Base-by-base conservation (phyloP, 495 filamentous ascomycete species). In the Filosporella fistucella region DNA sequence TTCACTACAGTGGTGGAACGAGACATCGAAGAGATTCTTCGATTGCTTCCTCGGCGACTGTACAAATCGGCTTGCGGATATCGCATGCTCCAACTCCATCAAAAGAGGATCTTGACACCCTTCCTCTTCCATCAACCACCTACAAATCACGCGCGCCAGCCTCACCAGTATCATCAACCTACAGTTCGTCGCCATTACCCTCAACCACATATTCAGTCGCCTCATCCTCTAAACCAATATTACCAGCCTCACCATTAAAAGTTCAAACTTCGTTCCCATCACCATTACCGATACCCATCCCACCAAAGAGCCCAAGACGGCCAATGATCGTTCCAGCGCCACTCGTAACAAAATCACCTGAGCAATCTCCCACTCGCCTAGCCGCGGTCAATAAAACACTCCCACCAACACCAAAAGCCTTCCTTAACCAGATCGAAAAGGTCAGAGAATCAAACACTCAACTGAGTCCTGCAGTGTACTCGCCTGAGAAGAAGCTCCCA, bases 1-100 rank as follows among this genome's bases (percentile, higher is more conserved):
- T 61, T 16, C 33, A 35, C 26, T 47, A 33, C 12, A 14, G 28
- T 14, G 40, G 39, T n/a, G 36, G 49, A 24, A 13, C 23, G 9
- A 20, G 52, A 8, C 65, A 68, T 34, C 49, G 48, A 9, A 55
- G 65, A 14, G 58, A 68, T 41, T 60, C 58, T 3, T 68, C 64
- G 18, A 54, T 61, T 12, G 52, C 53, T 21, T 66, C 52, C 23
- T 57, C 51, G 22, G 63, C 65, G 1, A 69, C 66, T 3, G 65
- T 69, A 4, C 66, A 68, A 42, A 69, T 69, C 35, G 66, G 66
- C 9, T 39, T 68, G 21, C 57, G 66, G 30, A 50, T 69, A 45
- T 63, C 60, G 6, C 51, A 63, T 37, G 60, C 60, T 14, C 51
- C 52, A 21, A 10, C 49, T 11, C 30, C 48, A 41, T 40, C 55